These are phyloP conservation scores for Cruciata laevipes DNA, from an alignment of 257 asterid genomes.

Conservation along the genomic window DNA sequence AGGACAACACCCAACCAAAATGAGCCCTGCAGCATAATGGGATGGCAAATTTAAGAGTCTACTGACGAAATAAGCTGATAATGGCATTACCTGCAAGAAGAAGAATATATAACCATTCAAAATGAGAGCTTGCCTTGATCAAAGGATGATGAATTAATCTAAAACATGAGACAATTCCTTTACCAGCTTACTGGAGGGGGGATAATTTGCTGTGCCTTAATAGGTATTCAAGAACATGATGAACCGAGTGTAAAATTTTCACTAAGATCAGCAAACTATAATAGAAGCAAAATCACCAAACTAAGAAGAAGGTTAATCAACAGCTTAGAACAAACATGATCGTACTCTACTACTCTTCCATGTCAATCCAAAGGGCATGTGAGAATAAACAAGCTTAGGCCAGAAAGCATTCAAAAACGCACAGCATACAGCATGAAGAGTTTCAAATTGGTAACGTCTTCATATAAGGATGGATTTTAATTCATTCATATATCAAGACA, in stretches of 20 bases:
- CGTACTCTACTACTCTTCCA: background rate
- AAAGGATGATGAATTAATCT: background rate
- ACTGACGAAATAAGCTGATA: slow-evolving; percentile 75
- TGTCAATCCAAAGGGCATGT: background rate
- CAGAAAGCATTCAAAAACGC: background rate
- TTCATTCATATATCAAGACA: background rate
- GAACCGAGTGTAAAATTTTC: background rate
- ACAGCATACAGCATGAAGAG: background rate
- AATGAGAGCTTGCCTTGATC: background rate
- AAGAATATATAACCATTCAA: too few species aligned
- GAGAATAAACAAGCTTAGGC: background rate
- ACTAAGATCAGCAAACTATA: background rate
- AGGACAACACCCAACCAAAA: slow-evolving; percentile 90
- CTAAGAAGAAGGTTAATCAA: background rate
- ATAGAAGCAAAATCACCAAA: background rate
- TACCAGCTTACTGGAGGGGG: too few species aligned
- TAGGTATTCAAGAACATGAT: background rate
- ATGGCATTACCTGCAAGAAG: slow-evolving; percentile 74
- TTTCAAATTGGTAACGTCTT: background rate
- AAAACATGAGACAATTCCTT: slow-evolving; percentile 3
- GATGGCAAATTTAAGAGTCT: slow-evolving; percentile 82
- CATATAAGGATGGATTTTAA: background rate
- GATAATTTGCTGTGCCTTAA: too few species aligned
- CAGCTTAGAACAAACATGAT: background rate
- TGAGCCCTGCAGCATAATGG: slow-evolving; percentile 85